Percentiles rank a stretch among this genome's conserved stretches.
Conservation (phyloP, 768 basidiomycete genomes). For the Cystofilobasidium capitatum region DNA sequence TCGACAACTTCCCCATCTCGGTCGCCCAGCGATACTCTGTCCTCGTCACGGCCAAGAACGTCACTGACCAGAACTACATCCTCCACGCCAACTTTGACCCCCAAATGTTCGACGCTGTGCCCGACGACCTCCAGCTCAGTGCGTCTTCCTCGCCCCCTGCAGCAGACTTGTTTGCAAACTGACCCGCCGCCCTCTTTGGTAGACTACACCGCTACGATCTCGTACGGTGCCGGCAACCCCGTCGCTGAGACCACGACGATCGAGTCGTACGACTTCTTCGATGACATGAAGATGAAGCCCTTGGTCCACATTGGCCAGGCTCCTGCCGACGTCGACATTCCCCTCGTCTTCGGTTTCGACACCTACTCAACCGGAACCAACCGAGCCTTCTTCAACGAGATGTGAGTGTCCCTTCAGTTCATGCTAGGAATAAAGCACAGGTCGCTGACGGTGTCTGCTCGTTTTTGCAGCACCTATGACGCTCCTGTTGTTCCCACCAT, state of each 20-base stretch:
- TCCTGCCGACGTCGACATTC: constrained; percentile 50
- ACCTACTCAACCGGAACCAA: constrained; percentile 50
- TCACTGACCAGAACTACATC: too few relatives aligned
- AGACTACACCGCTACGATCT: constrained; percentile 78
- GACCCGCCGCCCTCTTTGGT: background rate
- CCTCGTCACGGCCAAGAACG: constrained; percentile 65
- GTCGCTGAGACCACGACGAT: constrained; percentile 50
- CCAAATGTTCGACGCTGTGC: constrained; percentile 77
- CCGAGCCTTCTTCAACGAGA: constrained; percentile 35
- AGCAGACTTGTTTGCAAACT: background rate
- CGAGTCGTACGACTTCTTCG: constrained; percentile 45
- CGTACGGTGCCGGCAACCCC: constrained; percentile 53
- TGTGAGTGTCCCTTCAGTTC: constrained; percentile 31
- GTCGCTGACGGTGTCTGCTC: background rate
- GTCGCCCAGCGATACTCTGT: constrained; percentile 91
- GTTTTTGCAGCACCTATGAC: constrained; percentile 38
- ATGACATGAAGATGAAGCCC: constrained; percentile 46
- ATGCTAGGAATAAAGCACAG: background rate
- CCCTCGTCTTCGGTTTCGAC: constrained; percentile 47
- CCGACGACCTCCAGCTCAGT: constrained; percentile 65
- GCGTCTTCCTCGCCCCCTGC: constrained; percentile 29
- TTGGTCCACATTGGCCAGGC: background rate
- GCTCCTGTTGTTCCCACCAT: constrained; percentile 57
- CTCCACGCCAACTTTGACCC: constrained; percentile 84
- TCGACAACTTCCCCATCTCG: constrained; percentile 61